Base-by-base conservation (phyloP, 2,329 filamentous ascomycete species). In the Fusarium chuoi region DNA sequence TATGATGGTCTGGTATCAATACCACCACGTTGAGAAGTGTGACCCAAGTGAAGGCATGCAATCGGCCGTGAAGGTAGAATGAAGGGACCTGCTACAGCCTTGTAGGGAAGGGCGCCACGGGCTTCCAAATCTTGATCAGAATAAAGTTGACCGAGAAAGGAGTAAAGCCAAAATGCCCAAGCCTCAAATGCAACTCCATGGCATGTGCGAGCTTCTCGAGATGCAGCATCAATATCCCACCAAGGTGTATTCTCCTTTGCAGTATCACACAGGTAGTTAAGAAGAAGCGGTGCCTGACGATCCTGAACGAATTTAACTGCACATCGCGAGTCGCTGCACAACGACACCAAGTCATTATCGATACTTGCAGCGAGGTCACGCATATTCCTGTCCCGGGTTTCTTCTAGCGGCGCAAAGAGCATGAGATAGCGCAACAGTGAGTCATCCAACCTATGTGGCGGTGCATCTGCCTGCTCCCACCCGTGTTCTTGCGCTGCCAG, bases 151-250 rank as follows among this genome's bases (percentile, higher is more conserved):
- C 83, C 84, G 15, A 84, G 78, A 54, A 84, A 79, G 10, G 82
- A 79, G 68, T 83, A 83, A 7, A 84, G 73, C 83, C 84, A 85
- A 54, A 85, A 85, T 2, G 81, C 82, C 82, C 83, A 84, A 4
- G 79, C 68, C 64, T 84, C 83, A 41, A 84, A 84, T 4, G 81
- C 78, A 8, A 80, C 75, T 3, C 77, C 78, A 42, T 83, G 81
- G 36, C 83, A 84, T 10, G 78, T 78, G 20, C 77, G 69, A 22
- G 75, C 73, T n/a, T 80, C 75, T 39, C 74, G 77, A 18, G 66
- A 73, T 22, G 77, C 75, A 12, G 81, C 78, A 26, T 80, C 78
- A 6, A 73, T 75, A 46, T 81, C 76, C 78, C 81, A 82, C 6
- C 78, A 74, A 7, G 78, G 79, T 17, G 76, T 67, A 15, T 76